phyloP scores from a whole-genome alignment of 345 rosid species.

The Acer campestre region DNA sequence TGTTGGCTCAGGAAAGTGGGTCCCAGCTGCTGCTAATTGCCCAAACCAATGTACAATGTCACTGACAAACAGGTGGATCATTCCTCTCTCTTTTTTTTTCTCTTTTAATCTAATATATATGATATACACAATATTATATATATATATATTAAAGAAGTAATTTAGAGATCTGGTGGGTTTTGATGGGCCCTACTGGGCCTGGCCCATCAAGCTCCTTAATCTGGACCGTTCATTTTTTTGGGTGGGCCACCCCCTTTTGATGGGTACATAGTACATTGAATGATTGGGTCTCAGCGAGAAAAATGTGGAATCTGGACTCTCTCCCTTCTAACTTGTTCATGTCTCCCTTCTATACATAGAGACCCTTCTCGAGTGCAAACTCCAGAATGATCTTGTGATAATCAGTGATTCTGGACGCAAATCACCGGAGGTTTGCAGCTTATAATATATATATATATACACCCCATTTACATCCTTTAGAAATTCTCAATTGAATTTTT shows the following conservation, averaged over 20 bases:
- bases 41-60: constrained; percentile 62
- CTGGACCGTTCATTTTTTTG: constrained; percentile 29
- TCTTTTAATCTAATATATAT: background rate
- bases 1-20: constrained; percentile 67
- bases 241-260: constrained; percentile 25
- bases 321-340: background rate
- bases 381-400: no score
- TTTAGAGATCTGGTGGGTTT: constrained; percentile 40
- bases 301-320: constrained; percentile 22
- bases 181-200: constrained; percentile 28
- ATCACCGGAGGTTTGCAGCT: no score
- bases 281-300: constrained; percentile 35
- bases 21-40: constrained; percentile 60
- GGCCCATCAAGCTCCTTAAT: constrained; percentile 24
- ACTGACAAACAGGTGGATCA: constrained; percentile 85
- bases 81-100: constrained; percentile 30
- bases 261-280: constrained; percentile 39
- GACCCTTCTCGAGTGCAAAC: no score
- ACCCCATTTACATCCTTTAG: background rate
- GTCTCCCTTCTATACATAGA: background rate
- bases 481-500: background rate
- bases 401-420: no score
- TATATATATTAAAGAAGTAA: background rate
- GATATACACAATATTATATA: no score
- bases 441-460: no score